These are phyloP conservation scores for Lentinus tigrinus DNA, from an alignment of 768 basidiomycete genomes.

Conservation along the genomic window DNA sequence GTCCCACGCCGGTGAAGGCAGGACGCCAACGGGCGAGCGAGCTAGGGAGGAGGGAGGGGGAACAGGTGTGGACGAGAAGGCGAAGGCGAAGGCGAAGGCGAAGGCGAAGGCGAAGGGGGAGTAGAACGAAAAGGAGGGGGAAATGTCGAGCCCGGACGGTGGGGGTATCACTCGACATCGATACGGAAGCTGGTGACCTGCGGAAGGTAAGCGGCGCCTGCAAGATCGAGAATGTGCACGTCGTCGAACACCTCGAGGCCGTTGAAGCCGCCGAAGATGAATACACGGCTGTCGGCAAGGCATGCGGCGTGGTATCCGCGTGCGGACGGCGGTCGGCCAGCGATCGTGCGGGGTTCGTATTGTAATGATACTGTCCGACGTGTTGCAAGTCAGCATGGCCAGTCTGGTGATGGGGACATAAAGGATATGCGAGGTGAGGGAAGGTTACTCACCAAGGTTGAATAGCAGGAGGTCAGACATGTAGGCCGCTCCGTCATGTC, in stretches of 20 bases:
- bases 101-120: background rate
- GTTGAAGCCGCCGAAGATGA: slow-evolving; percentile 88
- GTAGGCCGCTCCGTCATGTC: slow-evolving; percentile 81
- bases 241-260: slow-evolving; percentile 84
- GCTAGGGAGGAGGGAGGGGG: too few relatives aligned
- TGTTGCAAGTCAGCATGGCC: background rate
- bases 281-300: slow-evolving; percentile 80
- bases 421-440: background rate
- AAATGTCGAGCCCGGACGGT: background rate
- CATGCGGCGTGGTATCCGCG: slow-evolving; percentile 86
- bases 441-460: slow-evolving; percentile 76
- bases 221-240: slow-evolving; percentile 81
- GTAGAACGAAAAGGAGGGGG: background rate
- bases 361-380: slow-evolving; percentile 66
- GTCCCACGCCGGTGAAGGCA: too few relatives aligned
- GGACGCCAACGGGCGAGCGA: too few relatives aligned
- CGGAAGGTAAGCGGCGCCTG: slow-evolving; percentile 84
- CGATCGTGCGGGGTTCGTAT: slow-evolving; percentile 71
- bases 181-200: slow-evolving; percentile 46
- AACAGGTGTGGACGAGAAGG: too few relatives aligned
- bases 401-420: background rate
- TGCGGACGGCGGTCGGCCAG: slow-evolving; percentile 66
- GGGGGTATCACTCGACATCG: slow-evolving; percentile 25
- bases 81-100: too few relatives aligned
- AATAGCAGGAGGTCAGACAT: slow-evolving; percentile 74